phyloP scores from a whole-genome alignment of 306 rosid species.

The Cyamopsis tetragonoloba region DNA sequence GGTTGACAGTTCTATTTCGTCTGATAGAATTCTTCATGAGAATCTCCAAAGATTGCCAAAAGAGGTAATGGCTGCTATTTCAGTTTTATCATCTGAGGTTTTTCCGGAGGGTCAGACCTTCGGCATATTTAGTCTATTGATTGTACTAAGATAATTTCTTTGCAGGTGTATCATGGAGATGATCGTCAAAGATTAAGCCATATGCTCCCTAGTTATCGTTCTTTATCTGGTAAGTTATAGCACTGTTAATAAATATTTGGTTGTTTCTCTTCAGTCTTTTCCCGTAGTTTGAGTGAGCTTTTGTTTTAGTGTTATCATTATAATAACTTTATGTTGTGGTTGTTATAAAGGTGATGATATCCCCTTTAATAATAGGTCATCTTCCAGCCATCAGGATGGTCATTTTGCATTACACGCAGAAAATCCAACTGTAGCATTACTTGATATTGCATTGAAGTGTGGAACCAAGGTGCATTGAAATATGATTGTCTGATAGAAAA shows the following conservation, averaged over 20 bases:
- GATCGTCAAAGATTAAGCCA: slow-evolving; percentile 62
- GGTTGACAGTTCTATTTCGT: slow-evolving; percentile 48
- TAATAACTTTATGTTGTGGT: slow-evolving; percentile 16
- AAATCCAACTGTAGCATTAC: slow-evolving; percentile 52
- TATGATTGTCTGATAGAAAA: not conserved
- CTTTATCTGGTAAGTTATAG: slow-evolving; percentile 56
- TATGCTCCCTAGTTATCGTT: slow-evolving; percentile 42
- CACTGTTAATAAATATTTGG: not conserved
- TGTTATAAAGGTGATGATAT: slow-evolving; percentile 57
- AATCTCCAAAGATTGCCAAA: slow-evolving; percentile 57
- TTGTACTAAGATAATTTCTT: slow-evolving; percentile 1
- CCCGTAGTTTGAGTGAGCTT: no score
- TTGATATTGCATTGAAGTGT: slow-evolving; percentile 77
- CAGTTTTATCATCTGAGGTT: slow-evolving; percentile 1
- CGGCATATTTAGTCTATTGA: not conserved
- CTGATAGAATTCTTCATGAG: slow-evolving; percentile 62
- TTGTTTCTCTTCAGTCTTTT: no score
- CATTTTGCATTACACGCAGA: slow-evolving; percentile 43
- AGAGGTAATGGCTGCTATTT: slow-evolving; percentile 46
- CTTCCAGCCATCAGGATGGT: slow-evolving; percentile 61
- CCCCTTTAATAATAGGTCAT: slow-evolving; percentile 44
- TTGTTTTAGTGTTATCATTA: not conserved
- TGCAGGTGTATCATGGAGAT: slow-evolving; percentile 71
- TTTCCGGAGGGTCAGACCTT: not conserved
- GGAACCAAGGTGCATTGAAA: slow-evolving; percentile 61